phyloP scores from a whole-genome alignment of 2,329 filamentous ascomycete species.

The Metarhizium brunneum region DNA sequence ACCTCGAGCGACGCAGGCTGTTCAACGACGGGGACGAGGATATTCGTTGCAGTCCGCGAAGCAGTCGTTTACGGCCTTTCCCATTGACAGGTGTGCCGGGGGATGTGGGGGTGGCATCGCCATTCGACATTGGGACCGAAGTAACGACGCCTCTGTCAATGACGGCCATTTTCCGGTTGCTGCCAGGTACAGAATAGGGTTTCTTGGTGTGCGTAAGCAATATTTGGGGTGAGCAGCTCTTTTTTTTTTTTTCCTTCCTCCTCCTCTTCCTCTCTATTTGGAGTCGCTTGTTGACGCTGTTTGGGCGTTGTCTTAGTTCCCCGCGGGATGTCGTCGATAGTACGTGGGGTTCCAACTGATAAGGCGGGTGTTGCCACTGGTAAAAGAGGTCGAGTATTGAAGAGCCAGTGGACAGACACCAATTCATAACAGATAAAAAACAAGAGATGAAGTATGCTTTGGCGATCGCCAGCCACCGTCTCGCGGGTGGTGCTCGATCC shows the following conservation, averaged over 20 bases:
- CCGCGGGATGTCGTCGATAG: not conserved
- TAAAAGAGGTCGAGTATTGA: not conserved
- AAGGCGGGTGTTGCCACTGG: not conserved
- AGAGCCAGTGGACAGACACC: not conserved
- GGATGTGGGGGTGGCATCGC: conserved; percentile 10
- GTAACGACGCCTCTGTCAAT: conserved; percentile 9
- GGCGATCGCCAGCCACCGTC: conserved; percentile 3
- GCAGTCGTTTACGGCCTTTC: conserved; percentile 59
- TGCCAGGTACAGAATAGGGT: not conserved
- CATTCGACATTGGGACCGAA: conserved; percentile 17
- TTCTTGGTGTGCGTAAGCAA: not conserved
- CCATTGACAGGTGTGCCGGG: conserved; percentile 36
- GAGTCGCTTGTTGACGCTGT: not conserved
- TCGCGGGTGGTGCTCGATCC: conserved; percentile 2
- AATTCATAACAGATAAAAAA: conserved; percentile 1
- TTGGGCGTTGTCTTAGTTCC: not conserved
- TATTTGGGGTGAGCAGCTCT: not conserved
- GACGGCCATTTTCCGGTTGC: not conserved
- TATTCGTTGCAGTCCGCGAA: conserved; percentile 70
- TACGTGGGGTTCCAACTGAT: not conserved
- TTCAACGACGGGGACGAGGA: conserved; percentile 69
- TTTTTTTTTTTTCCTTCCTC: not conserved
- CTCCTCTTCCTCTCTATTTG: not conserved
- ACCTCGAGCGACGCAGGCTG: conserved; percentile 52
- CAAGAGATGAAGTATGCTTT: not conserved